phyloP scores from a whole-genome alignment of 345 rosid species.

The Iberis pinnata region DNA sequence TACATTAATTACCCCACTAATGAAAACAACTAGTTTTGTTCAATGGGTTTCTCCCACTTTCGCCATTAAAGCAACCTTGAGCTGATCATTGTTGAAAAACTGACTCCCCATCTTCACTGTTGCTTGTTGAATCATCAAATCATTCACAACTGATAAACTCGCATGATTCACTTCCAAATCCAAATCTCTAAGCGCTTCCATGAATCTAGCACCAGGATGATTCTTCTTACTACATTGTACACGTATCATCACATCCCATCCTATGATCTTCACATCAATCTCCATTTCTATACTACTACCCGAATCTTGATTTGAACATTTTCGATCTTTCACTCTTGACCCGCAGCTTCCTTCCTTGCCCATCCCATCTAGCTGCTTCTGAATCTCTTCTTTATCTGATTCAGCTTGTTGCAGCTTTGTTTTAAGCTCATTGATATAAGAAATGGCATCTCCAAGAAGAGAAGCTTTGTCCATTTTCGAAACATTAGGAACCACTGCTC shows the following conservation, averaged over 20 bases:
- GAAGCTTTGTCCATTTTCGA: constrained; percentile 99
- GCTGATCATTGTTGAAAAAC: constrained; percentile 83
- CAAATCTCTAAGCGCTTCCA: constrained; percentile 79
- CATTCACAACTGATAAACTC: constrained; percentile 85
- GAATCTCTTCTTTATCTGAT: constrained; percentile 55
- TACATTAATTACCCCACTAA: background rate
- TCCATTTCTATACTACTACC: constrained; percentile 53
- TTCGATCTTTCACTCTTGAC: constrained; percentile 16
- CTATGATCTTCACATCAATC: constrained; percentile 91
- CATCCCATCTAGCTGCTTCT: constrained; percentile 54
- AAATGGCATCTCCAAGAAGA: constrained; percentile 82
- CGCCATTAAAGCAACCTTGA: constrained; percentile 56
- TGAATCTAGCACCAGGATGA: constrained; percentile 92
- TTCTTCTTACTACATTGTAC: constrained; percentile 73
- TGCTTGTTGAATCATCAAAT: constrained; percentile 98
- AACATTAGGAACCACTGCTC: constrained; percentile 97
- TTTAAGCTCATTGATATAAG: constrained; percentile 83
- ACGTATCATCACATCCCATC: constrained; percentile 89
- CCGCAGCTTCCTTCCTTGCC: constrained; percentile 35
- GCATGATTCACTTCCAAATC: constrained; percentile 96
- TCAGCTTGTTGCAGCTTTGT: constrained; percentile 59
- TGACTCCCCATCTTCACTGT: constrained; percentile 91
- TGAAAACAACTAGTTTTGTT: background rate
- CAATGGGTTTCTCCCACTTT: constrained; percentile 46
- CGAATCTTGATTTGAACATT: constrained; percentile 16